These are phyloP conservation scores for Aspergillus tanneri DNA, from an alignment of 2,329 filamentous ascomycete species.

Conservation along the genomic window DNA sequence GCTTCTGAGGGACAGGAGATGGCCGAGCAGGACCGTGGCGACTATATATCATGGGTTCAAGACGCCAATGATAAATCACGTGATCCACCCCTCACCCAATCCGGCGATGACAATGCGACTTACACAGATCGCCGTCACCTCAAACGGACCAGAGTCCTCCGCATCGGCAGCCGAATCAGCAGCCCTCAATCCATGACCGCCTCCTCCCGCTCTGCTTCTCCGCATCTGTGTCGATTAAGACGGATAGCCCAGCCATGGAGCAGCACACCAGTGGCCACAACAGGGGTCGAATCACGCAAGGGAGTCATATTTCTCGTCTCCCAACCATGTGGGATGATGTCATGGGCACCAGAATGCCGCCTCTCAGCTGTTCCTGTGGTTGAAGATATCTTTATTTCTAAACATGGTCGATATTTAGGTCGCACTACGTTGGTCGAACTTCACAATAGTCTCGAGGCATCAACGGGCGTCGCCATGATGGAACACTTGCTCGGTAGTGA, in stretches of 20 bases:
- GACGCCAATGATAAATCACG: neutral
- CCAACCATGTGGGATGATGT: slow-evolving; percentile 17
- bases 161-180: slow-evolving; percentile 2
- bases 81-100: slow-evolving; percentile 7
- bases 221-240: neutral
- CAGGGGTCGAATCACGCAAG: slow-evolving; percentile 8
- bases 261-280: neutral
- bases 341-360: slow-evolving; percentile 5
- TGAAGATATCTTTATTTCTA: neutral
- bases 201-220: neutral
- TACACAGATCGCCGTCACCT: neutral
- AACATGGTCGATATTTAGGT: neutral
- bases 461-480: neutral
- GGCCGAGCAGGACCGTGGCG: neutral
- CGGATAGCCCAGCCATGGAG: neutral
- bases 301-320: neutral
- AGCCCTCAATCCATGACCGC: neutral
- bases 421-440: neutral
- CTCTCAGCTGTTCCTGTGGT: neutral
- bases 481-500: neutral
- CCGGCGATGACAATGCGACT: slow-evolving; percentile 2
- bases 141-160: slow-evolving; percentile 18
- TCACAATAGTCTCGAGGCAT: neutral
- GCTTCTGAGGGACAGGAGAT: neutral
- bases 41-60: slow-evolving; percentile 3